Evolutionary conservation across 345 rosid species (phyloP).

Genomic region (Eucalyptus coolabah): DNA sequence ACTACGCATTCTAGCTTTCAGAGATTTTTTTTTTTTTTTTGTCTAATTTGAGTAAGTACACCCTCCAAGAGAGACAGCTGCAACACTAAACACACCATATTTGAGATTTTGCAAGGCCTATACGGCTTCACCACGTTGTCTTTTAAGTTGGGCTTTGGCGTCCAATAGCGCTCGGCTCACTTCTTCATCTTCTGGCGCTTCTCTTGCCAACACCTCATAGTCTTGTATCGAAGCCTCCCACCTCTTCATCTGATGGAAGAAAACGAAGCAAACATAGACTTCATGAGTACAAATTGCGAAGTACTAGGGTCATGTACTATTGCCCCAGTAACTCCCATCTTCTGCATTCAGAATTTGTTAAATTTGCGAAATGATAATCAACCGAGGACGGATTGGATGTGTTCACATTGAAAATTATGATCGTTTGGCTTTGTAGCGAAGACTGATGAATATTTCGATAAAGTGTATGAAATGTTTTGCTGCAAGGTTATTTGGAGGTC

Average conservation of each 20-base stretch:
- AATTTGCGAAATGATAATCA: neutral
- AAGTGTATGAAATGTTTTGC: neutral
- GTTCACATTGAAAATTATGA: neutral
- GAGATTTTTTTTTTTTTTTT: neutral
- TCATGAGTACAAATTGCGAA: neutral
- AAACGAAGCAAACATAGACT: neutral
- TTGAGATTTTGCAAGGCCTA: neutral
- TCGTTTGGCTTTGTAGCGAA: neutral
- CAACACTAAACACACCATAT: neutral
- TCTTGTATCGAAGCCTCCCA: slow-evolving; percentile 76
- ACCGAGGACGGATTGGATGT: neutral
- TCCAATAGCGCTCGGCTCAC: slow-evolving; percentile 40
- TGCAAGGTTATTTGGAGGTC: neutral
- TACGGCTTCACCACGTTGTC: neutral
- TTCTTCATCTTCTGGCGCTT: slow-evolving; percentile 62
- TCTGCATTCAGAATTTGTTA: neutral
- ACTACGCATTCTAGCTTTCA: neutral
- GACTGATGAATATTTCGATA: neutral
- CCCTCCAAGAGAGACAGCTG: neutral
- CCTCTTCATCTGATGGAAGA: slow-evolving; percentile 39
- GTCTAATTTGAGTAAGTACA: neutral
- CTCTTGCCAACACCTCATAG: slow-evolving; percentile 56
- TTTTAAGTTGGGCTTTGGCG: slow-evolving; percentile 37
- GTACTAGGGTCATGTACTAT: neutral
- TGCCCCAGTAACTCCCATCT: neutral